These are phyloP conservation scores for Bimuria novae-zelandiae DNA, from an alignment of 2,329 filamentous ascomycete species.

Conservation along the genomic window DNA sequence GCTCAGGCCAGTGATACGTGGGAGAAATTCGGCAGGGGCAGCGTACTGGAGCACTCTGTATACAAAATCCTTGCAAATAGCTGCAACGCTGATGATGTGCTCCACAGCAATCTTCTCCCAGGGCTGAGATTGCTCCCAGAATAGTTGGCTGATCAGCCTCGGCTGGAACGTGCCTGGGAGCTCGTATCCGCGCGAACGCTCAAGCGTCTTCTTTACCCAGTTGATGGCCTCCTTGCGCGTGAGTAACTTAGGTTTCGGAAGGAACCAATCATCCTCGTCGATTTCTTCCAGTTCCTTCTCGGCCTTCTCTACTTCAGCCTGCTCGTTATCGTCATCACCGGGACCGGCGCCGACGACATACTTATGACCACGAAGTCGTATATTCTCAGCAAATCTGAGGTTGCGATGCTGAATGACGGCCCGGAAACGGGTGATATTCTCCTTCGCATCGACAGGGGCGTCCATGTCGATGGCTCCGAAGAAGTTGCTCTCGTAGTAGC, in stretches of 20 bases:
- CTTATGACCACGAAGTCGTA: slow-evolving; percentile 51
- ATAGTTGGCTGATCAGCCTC: slow-evolving; percentile 62
- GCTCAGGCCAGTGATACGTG: slow-evolving; percentile 43
- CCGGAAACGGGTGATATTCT: slow-evolving; percentile 54
- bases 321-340: slow-evolving; percentile 19
- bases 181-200: slow-evolving; percentile 57
- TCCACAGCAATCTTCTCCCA: slow-evolving; percentile 54
- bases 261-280: background rate
- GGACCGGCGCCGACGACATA: slow-evolving; percentile 35
- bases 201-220: slow-evolving; percentile 48
- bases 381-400: slow-evolving; percentile 51
- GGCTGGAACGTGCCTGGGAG: slow-evolving; percentile 66
- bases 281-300: slow-evolving; percentile 3
- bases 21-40: slow-evolving; percentile 48
- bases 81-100: slow-evolving; percentile 46
- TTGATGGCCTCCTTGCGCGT: slow-evolving; percentile 47
- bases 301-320: slow-evolving; percentile 13
- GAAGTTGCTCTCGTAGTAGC: slow-evolving; percentile 58
- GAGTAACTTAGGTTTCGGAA: slow-evolving; percentile 24
- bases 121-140: slow-evolving; percentile 60
- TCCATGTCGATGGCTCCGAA: slow-evolving; percentile 47
- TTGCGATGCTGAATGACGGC: slow-evolving; percentile 60
- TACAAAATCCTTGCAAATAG: slow-evolving; percentile 43
- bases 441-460: slow-evolving; percentile 18
- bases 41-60: slow-evolving; percentile 40